Conservation (phyloP, 805 yeast species). For the Wickerhamiella spandovensis region DNA sequence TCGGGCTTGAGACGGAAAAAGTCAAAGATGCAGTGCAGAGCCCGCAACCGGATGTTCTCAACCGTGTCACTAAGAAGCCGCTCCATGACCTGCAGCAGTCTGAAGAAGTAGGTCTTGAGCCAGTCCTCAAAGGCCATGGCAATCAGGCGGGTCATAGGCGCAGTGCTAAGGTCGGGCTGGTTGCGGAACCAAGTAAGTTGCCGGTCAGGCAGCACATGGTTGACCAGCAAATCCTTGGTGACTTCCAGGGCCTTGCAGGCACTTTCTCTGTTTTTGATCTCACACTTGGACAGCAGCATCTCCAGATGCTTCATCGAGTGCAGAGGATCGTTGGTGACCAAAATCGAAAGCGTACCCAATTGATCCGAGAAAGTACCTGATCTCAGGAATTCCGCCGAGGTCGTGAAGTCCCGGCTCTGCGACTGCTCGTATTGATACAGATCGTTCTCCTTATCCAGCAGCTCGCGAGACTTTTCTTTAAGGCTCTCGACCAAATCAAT, state of each 20-base stretch:
- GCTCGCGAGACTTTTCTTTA: conserved; percentile 48
- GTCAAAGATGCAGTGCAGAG: conserved; percentile 65
- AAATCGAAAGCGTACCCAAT: conserved; percentile 82
- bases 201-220: conserved; percentile 70
- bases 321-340: conserved; percentile 89
- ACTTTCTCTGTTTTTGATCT: conserved; percentile 85
- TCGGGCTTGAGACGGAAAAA: conserved; percentile 80
- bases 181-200: conserved; percentile 69
- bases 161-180: conserved; percentile 39
- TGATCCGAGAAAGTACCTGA: conserved; percentile 93
- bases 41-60: conserved; percentile 68
- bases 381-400: conserved; percentile 55
- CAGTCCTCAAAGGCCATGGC: conserved; percentile 81
- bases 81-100: conserved; percentile 65
- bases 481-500: conserved; percentile 44
- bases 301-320: conserved; percentile 80
- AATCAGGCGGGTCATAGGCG: conserved; percentile 46
- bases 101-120: conserved; percentile 62
- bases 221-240: conserved; percentile 74
- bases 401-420: conserved; percentile 75
- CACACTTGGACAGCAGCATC: conserved; percentile 62
- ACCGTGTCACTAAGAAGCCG: conserved; percentile 81
- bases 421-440: conserved; percentile 57
- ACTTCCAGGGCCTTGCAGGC: conserved; percentile 85
- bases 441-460: conserved; percentile 58